Percentiles rank a stretch among this genome's conserved stretches.
Evolutionary conservation across 176 grass and related monocot genomes (phyloP).

Genomic region (Carex pumila): DNA sequence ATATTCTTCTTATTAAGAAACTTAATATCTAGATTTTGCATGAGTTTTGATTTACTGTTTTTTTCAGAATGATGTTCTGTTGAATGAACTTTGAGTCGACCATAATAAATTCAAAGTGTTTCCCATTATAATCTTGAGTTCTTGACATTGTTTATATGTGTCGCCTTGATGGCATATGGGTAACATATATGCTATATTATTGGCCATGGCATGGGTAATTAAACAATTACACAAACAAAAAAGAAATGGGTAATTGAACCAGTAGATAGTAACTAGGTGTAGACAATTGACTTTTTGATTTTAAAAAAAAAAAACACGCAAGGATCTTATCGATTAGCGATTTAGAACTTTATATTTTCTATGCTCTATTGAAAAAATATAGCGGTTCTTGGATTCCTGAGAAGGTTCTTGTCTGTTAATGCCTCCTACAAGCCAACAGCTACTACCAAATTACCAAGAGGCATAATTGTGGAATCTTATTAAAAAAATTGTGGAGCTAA

Average conservation of each 20-base stretch:
- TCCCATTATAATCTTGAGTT: neutral
- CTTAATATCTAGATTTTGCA: no score
- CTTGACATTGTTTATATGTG: neutral
- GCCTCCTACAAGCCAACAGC: neutral
- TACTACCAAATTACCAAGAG: neutral
- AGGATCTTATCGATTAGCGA: neutral
- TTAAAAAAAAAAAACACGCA: neutral
- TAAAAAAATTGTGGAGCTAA: neutral
- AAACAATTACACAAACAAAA: no score
- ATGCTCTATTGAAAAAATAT: neutral
- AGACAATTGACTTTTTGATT: neutral
- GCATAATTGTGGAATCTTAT: constrained; percentile 4
- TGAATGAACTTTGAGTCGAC: neutral
- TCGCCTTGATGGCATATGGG: neutral
- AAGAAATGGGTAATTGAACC: neutral
- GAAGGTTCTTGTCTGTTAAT: neutral
- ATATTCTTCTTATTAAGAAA: no score
- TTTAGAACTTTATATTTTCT: neutral
- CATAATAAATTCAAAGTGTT: neutral
- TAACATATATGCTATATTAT: neutral
- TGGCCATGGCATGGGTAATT: neutral
- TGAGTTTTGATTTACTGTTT: no score
- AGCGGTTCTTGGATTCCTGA: neutral
- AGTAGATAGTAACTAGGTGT: neutral
- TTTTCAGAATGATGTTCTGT: no score